These are phyloP conservation scores for Urochloa ruziziensis DNA, from an alignment of 176 grass and related monocot species.

Conservation along the genomic window DNA sequence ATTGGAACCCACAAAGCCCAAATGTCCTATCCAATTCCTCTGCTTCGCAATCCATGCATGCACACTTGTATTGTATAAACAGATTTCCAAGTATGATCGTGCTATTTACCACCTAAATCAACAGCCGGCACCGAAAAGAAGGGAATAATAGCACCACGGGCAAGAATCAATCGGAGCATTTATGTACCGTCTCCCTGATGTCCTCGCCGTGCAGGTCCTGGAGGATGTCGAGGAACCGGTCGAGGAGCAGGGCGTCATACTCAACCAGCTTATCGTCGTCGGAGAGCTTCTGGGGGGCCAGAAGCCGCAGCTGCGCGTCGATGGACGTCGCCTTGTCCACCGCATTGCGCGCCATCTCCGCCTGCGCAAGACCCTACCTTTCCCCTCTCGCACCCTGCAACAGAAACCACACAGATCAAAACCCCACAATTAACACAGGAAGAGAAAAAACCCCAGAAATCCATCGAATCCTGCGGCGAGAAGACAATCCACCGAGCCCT, in stretches of 20 bases:
- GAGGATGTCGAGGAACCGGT: constrained; percentile 87
- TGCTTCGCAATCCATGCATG: background rate
- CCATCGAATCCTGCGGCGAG: background rate
- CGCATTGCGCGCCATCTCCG: constrained; percentile 42
- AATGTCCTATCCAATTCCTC: background rate
- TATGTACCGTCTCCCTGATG: constrained; percentile 66
- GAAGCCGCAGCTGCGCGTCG: constrained; percentile 72
- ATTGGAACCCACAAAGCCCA: background rate
- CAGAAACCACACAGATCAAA: constrained; percentile 30
- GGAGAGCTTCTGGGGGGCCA: constrained; percentile 78
- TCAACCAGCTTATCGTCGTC: constrained; percentile 87
- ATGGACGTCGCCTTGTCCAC: constrained; percentile 74
- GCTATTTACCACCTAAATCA: background rate
- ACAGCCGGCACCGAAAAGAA: background rate
- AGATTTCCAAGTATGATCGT: background rate
- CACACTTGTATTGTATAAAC: background rate
- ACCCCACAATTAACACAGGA: background rate
- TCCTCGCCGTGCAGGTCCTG: constrained; percentile 73
- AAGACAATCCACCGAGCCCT: constrained; percentile 1
- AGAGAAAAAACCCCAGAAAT: background rate
- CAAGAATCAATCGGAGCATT: background rate
- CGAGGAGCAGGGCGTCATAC: constrained; percentile 80
- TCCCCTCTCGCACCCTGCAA: constrained; percentile 23
- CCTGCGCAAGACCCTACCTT: background rate
- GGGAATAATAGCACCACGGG: background rate